Base-by-base conservation (phyloP, 768 basidiomycete species). In the Panaeolus cyanescens region DNA sequence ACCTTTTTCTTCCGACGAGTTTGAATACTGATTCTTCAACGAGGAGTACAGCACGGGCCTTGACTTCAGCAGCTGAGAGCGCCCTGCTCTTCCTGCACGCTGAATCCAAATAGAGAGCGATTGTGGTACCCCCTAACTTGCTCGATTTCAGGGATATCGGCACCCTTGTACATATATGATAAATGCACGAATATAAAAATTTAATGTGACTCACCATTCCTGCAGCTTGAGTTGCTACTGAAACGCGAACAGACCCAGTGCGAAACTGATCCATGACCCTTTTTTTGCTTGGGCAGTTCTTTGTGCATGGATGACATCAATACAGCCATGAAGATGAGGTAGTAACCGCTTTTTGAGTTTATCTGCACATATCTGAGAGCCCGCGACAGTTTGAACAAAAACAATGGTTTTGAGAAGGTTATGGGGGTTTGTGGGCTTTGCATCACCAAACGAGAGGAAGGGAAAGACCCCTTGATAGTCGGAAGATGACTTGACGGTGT, bases 191-290 rank as follows among this genome's bases (percentile, higher is more conserved):
- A 19, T 10, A 53, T 50, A 33, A 42, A 17, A 19, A 57, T 13
- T 15, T n/a, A 19, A 5, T 19, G 20, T 10, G 20, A 60, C 72
- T 12, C 61, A 75, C 75, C 74, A 77, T 77, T 20, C 75, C 76
- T 3, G 73, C 73, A 2, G 70, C 75, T 54, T 77, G 73, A 9
- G 76, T 76, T n/a, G 72, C 65, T 1, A 75, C 54, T 10, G 76
- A 62, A 28, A 75, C 62, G 20, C 55, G 63, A 2, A 71, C 69
- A 8, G 64, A 60, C 0, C 73, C 74, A 40, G 65, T 37, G 2
- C 62, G 32, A 58, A 71, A 74, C 13, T 62, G 22, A 19, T 64
- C 39, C 68, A 75, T 65, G 31, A 65, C 8, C 33, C 30, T 55
- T 15, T 32, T 30, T 5, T 56, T 50, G 10, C 28, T 32, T 30